Evolutionary conservation across 2,329 filamentous ascomycete species (phyloP), one percentile per base, ranked within the genome.

Genomic region (Phoma sp.): DNA sequence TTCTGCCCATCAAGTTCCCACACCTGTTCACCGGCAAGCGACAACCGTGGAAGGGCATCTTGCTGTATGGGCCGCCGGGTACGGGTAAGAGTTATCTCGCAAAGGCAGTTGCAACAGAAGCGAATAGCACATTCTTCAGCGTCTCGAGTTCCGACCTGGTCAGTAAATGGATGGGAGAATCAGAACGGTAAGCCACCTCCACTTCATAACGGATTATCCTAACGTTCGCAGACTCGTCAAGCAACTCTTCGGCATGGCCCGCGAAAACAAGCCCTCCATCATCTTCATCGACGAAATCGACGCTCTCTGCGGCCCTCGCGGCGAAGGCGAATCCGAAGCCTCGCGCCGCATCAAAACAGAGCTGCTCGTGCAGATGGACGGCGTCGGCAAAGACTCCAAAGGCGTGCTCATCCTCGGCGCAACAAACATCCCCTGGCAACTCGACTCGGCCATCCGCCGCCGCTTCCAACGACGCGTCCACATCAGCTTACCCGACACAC

Each of bases 121-220:
- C 95, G 54, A 98, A 99, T 77, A 97, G 93, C 77, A 98, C 95
- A 3, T 99, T 99, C 75, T 99, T 99, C 84, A 97, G 92, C 71
- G 93, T 99, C 63, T 96, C 91, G 78, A 96, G 91, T 82, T 96
- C 92, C 72, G 95, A 99, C 74, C 77, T 99, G 76, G 95, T 99
- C 57, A 96, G 92, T 76, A 99, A 99, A 75, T 99, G 95, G 95
- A 99, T 99, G 95, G 95, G 95, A 80, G 95, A 99, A 78, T 96
- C 91, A 82, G 95, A 99, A 86, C 87, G 92, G 91, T 96, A 80
- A 42, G 82, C 15, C 5, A 7, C 2, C 6, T 7, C 5, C 28
- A 17, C 17, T 11, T 9, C 12, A n/a, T 18, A 29, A 28, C 9
- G n/a, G 7, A 20, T 9, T 20, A 14, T 18, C 15, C 60, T 64